Evolutionary conservation across 352 stramenopile species (phyloP).

Genomic region (Lagenidium sp.): DNA sequence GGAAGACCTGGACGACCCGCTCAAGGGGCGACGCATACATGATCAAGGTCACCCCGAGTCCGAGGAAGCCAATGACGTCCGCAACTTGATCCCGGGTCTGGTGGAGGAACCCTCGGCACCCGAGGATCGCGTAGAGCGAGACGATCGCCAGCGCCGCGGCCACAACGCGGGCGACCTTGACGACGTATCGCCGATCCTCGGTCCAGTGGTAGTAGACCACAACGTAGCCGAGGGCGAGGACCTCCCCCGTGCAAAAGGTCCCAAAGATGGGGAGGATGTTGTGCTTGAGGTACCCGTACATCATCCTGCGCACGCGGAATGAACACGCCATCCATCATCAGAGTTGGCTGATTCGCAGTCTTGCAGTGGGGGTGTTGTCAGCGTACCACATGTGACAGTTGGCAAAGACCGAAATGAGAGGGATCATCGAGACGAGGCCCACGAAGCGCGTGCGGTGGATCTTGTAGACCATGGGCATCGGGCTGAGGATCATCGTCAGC

Average conservation of each 20-base stretch:
- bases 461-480: conserved; percentile 23
- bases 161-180: conserved; percentile 15
- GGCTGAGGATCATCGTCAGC: conserved; percentile 34
- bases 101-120: conserved; percentile 15
- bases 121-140: conserved; percentile 32
- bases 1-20: conserved; percentile 32
- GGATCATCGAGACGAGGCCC: conserved; percentile 40
- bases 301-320: conserved; percentile 9
- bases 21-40: conserved; percentile 48
- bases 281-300: conserved; percentile 37
- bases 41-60: conserved; percentile 26
- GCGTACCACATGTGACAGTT: conserved; percentile 32
- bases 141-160: conserved; percentile 12
- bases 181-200: conserved; percentile 24
- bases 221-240: conserved; percentile 29
- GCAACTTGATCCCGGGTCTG: conserved; percentile 21
- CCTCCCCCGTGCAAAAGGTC: conserved; percentile 29
- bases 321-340: no score
- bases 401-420: conserved; percentile 28
- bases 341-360: background rate
- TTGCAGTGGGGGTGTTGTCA: background rate
- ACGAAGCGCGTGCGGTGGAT: conserved; percentile 26
- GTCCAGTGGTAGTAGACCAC: conserved; percentile 37
- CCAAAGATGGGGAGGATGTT: conserved; percentile 41
- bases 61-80: conserved; percentile 25